Percentiles rank a stretch among this genome's conserved stretches.
Evolutionary conservation across 2,329 filamentous ascomycete genomes (phyloP).

Genomic region (Fusarium nodosum): DNA sequence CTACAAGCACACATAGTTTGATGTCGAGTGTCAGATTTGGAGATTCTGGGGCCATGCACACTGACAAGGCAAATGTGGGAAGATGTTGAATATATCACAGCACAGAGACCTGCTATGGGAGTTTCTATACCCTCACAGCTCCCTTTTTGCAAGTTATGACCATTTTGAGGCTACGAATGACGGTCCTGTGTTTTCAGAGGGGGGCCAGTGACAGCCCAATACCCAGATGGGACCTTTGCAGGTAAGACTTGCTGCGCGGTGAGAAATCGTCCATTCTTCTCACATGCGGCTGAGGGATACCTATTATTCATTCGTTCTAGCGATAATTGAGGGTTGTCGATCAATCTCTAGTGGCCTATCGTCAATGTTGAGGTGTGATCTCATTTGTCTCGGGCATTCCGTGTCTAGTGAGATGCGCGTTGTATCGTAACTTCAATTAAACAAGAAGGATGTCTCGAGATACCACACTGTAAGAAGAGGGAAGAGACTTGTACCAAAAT

Average conservation of each 20-base stretch:
- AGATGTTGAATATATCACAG: background rate
- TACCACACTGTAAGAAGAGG: background rate
- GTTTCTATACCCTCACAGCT: background rate
- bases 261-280: background rate
- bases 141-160: background rate
- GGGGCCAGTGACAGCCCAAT: background rate
- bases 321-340: background rate
- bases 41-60: background rate
- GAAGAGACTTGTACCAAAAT: background rate
- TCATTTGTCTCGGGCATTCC: background rate
- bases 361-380: background rate
- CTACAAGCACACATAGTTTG: fast-evolving
- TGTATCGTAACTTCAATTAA: background rate
- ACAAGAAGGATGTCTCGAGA: background rate
- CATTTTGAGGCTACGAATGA: background rate
- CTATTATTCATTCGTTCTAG: background rate
- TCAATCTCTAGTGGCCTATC: background rate
- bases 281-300: background rate
- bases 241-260: background rate
- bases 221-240: background rate
- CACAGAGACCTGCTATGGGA: background rate
- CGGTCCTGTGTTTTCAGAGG: background rate
- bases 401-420: background rate
- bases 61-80: background rate
- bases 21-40: background rate